Conservation (phyloP, 2,329 filamentous ascomycete species). For the Fusarium chuoi region DNA sequence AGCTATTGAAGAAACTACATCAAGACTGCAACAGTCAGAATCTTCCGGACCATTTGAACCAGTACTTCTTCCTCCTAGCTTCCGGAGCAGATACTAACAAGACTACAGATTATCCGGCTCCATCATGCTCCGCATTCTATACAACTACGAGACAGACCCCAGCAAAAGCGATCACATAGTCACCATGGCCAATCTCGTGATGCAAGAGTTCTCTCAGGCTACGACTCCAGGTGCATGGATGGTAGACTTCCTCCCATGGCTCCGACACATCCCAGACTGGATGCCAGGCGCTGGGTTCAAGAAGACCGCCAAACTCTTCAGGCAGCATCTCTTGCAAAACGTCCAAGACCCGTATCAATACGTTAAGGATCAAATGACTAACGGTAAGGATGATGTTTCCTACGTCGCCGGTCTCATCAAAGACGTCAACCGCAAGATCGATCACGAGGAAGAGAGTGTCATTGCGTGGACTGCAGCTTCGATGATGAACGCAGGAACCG, state of each 20-base stretch:
- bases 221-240: constrained; percentile 10
- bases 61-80: background rate
- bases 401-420: constrained; percentile 10
- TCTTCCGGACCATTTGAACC: background rate
- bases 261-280: background rate
- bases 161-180: background rate
- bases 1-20: background rate
- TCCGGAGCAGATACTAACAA: background rate
- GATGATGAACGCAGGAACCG: constrained; percentile 47
- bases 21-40: background rate
- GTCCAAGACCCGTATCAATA: constrained; percentile 3
- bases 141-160: constrained; percentile 7
- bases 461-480: constrained; percentile 20
- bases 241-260: constrained; percentile 9
- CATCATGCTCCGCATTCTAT: constrained; percentile 18
- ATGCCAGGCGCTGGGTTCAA: constrained; percentile 5
- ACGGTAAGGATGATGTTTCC: background rate
- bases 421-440: background rate
- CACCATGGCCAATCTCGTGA: constrained; percentile 5
- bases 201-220: constrained; percentile 20
- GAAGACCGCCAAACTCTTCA: background rate
- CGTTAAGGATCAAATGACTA: background rate
- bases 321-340: background rate
- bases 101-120: background rate
- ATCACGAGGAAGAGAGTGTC: constrained; percentile 6